Evolutionary conservation across 768 basidiomycete species (phyloP).

Genomic region (Suillus sp.): DNA sequence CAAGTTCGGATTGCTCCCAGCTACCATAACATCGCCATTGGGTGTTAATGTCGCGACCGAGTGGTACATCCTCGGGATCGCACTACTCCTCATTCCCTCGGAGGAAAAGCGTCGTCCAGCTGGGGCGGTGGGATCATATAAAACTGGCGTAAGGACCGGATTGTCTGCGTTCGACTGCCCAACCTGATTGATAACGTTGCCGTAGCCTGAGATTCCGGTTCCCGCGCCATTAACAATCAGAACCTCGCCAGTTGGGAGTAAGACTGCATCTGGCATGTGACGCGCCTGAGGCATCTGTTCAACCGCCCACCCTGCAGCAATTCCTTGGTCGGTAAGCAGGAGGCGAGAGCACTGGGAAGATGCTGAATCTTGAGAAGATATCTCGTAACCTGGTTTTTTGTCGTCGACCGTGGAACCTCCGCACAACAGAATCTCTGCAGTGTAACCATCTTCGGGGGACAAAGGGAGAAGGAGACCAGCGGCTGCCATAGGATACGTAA

Average conservation of each 20-base stretch:
- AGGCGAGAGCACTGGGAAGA: slow-evolving; percentile 75
- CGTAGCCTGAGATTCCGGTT: slow-evolving; percentile 76
- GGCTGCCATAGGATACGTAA: slow-evolving; percentile 84
- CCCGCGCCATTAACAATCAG: slow-evolving; percentile 77
- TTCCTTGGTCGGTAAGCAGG: slow-evolving; percentile 63
- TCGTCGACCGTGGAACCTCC: slow-evolving; percentile 76
- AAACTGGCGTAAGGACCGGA: slow-evolving; percentile 65
- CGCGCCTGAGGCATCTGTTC: slow-evolving; percentile 77
- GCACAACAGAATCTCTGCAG: slow-evolving; percentile 72
- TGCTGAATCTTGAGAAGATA: slow-evolving; percentile 74
- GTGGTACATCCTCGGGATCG: slow-evolving; percentile 78
- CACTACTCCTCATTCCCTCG: slow-evolving; percentile 59
- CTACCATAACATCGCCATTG: slow-evolving; percentile 70
- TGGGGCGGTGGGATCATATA: slow-evolving; percentile 64
- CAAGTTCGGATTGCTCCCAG: slow-evolving; percentile 83
- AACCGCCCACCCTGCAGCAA: slow-evolving; percentile 68
- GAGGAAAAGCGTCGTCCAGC: slow-evolving; percentile 59
- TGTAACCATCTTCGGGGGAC: slow-evolving; percentile 59
- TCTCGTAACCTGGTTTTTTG: slow-evolving; percentile 53
- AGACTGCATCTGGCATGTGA: slow-evolving; percentile 78
- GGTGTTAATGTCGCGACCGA: slow-evolving; percentile 83
- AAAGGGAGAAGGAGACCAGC: slow-evolving; percentile 75
- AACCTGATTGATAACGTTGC: slow-evolving; percentile 67
- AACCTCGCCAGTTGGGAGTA: slow-evolving; percentile 75
- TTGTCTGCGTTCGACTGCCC: slow-evolving; percentile 80